Evolutionary conservation across 1,139 yeast genomes (phyloP), one percentile per base, ranked within the genome.

Genomic region (Debaryomyces sp.): DNA sequence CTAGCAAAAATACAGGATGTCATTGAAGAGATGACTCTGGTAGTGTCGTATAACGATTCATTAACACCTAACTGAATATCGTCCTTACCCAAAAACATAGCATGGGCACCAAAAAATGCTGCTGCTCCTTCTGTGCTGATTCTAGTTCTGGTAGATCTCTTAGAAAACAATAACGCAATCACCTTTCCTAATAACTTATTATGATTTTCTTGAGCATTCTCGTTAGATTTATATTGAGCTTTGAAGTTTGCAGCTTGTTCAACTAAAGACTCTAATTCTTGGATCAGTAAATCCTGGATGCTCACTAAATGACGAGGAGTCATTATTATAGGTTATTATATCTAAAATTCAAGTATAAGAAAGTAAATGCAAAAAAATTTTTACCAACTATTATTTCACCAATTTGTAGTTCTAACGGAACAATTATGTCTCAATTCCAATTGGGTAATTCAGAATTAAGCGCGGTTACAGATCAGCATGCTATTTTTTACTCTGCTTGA

Each of bases 11-110:
- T 81, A 54, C 94, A 85, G 15, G 95, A 84, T 2, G 91, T 87
- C 96, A 90, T 90, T 4, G 96, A 88, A 10, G 94, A 86, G 9
- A 90, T 80, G 27, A 90, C 96, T 54, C 80, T 81, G n/a, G 95
- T 78, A 1, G 96, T 84, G 64, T 90, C 97, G 59, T 86, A 85
- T 50, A 87, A 69, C 0, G 91, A 78, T 71, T 90, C 97, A 61
- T 90, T 90, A 41, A 87, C 89, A 56, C 96, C 96, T 50, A 90
- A 73, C 67, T 90, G 97, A 60, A 90, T 89, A 59, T 90, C 96
- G 54, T 89, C 96, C 57, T 85, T 87, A 41, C 96, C 96, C 54
- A 90, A 75, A 60, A 90, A 90, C 92, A 90, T 85, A 22, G 96
- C 95, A 57, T 85, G 91, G 5, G 89, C 96, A 21, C 96, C 96